Conservation (phyloP, 495 filamentous ascomycete genomes). For the Jackrogersella minutella region DNA sequence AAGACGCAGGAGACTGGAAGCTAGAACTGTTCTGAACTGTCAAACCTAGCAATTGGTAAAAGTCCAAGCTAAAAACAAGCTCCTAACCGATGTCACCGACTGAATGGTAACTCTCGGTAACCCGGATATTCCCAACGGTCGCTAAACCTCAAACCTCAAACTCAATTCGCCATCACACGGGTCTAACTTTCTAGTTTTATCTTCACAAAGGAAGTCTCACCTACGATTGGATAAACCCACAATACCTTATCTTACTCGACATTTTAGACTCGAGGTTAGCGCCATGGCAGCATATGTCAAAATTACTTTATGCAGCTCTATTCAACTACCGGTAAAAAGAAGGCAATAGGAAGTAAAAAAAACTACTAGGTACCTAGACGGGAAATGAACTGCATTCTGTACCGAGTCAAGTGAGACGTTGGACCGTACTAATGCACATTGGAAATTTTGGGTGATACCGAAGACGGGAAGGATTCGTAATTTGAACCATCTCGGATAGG, state of each 20-base stretch:
- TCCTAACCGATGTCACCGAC: slow-evolving; percentile 10
- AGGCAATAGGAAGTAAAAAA: not conserved
- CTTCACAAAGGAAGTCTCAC: too few relatives aligned
- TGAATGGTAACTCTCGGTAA: slow-evolving; percentile 17
- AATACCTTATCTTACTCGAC: not conserved
- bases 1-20: too few relatives aligned
- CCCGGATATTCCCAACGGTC: not conserved
- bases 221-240: too few relatives aligned
- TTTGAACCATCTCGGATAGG: slow-evolving; percentile 8
- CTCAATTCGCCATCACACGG: too few relatives aligned
- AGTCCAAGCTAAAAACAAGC: not conserved
- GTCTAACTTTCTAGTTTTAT: not conserved
- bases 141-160: slow-evolving; percentile 16
- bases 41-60: slow-evolving; percentile 6
- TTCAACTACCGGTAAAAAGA: too few relatives aligned
- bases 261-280: not conserved
- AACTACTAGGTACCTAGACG: not conserved
- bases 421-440: slow-evolving; percentile 9
- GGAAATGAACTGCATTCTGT: not conserved
- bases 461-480: slow-evolving; percentile 10
- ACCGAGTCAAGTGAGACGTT: not conserved
- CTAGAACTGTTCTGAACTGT: too few relatives aligned
- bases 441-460: not conserved
- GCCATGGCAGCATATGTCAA: too few relatives aligned
- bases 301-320: too few relatives aligned